Percentiles rank a stretch among this genome's conserved stretches.
These are phyloP conservation scores for Chimonanthus praecox DNA, from an alignment of 164 flowering plant genomes.

Conservation along the genomic window DNA sequence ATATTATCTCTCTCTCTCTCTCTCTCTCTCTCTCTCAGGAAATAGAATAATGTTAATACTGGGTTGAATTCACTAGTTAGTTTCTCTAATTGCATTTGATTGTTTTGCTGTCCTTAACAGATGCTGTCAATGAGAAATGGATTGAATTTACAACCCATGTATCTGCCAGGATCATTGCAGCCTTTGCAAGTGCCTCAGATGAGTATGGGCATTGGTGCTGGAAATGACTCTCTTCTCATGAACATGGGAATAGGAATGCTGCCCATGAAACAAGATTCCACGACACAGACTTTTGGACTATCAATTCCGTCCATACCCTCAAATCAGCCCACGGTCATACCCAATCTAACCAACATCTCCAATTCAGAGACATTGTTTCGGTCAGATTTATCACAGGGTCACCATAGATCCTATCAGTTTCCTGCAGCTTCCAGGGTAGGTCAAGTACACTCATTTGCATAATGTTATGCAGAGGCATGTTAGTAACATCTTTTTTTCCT, in stretches of 20 bases:
- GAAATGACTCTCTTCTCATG: constrained; percentile 24
- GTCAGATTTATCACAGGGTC: constrained; percentile 30
- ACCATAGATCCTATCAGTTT: constrained; percentile 33
- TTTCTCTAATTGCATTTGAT: constrained; percentile 3
- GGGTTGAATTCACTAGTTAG: background rate
- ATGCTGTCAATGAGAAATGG: constrained; percentile 83
- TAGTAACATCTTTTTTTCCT: constrained; percentile 8
- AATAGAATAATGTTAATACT: too few species aligned
- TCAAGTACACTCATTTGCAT: background rate
- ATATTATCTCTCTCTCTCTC: too few species aligned
- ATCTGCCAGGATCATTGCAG: constrained; percentile 46
- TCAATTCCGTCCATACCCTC: constrained; percentile 26
- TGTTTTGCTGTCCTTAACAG: constrained; percentile 28
- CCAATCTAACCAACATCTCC: constrained; percentile 20
- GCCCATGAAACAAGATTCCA: constrained; percentile 26
- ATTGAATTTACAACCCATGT: constrained; percentile 54
- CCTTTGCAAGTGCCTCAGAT: constrained; percentile 41
- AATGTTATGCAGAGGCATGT: background rate
- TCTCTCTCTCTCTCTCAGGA: too few species aligned
- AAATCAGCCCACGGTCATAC: constrained; percentile 20
- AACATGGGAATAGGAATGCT: constrained; percentile 18
- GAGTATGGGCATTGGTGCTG: constrained; percentile 29
- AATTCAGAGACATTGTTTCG: constrained; percentile 30
- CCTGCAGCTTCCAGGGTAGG: constrained; percentile 32
- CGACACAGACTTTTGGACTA: constrained; percentile 17